Percentiles rank a stretch among this genome's conserved stretches.
Conservation (phyloP, 31 red algal genomes). For the Endocladia muricata region DNA sequence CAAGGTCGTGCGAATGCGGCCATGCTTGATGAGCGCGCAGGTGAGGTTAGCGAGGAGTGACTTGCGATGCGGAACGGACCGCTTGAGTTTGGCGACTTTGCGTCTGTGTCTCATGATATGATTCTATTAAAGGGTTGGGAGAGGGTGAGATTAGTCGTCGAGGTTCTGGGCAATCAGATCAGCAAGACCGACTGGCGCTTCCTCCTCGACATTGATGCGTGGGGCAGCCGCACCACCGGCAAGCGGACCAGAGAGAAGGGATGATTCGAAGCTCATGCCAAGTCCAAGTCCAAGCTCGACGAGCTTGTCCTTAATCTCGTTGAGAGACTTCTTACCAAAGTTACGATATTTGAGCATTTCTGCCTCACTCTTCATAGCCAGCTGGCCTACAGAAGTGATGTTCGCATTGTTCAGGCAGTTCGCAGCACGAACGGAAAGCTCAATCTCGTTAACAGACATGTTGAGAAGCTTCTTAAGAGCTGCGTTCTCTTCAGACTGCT, state of each 20-base stretch:
- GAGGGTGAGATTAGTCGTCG: too few species aligned
- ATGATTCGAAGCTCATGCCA: slow-evolving; percentile 18
- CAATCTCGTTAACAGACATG: slow-evolving; percentile 17
- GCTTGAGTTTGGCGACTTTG: not conserved
- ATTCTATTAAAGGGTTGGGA: too few species aligned
- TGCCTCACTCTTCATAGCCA: slow-evolving; percentile 12
- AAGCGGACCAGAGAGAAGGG: not conserved
- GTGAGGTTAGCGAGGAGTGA: not conserved
- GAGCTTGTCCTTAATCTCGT: slow-evolving; percentile 25
- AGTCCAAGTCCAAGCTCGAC: slow-evolving; percentile 9
- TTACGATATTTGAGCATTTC: slow-evolving; percentile 28
- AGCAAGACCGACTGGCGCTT: slow-evolving; percentile 1
- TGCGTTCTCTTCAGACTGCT: too few species aligned
- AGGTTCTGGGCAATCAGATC: not conserved
- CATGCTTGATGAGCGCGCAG: not conserved
- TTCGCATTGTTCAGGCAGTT: slow-evolving; percentile 22
- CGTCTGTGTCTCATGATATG: not conserved
- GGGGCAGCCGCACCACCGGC: not conserved
- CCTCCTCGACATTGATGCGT: not conserved
- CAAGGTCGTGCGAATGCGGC: not conserved
- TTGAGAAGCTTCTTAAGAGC: not conserved
- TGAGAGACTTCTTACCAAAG: slow-evolving; percentile 28
- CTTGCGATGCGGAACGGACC: not conserved
- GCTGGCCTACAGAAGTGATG: slow-evolving; percentile 7
- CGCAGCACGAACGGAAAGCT: slow-evolving; percentile 18